A percentile compares a stretch with the other conserved stretches of the same genome.
phyloP scores from a whole-genome alignment of 768 basidiomycete genomes.

The Clitopilus hobsonii region DNA sequence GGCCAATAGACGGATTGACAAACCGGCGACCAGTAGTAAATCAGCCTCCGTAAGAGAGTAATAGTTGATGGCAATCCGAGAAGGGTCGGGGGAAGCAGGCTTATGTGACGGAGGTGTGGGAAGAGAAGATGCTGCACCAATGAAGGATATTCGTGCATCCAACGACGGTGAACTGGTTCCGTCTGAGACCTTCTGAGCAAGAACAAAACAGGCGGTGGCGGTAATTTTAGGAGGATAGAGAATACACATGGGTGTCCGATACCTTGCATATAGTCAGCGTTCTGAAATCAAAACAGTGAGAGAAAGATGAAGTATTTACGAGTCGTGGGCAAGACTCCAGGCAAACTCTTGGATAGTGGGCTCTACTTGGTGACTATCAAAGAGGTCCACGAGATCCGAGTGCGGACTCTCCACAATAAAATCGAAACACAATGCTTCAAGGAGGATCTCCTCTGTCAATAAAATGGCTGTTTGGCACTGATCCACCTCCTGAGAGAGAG shows the following conservation, averaged over 20 bases:
- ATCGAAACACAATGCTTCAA: slow-evolving; percentile 85
- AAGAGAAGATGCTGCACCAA: slow-evolving; percentile 69
- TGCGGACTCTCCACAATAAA: slow-evolving; percentile 78
- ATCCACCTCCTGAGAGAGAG: slow-evolving; percentile 62
- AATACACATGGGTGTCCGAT: slow-evolving; percentile 75
- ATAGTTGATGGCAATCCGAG: slow-evolving; percentile 62
- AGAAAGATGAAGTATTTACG: slow-evolving; percentile 45
- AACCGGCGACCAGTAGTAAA: slow-evolving; percentile 58
- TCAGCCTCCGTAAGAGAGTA: slow-evolving; percentile 61
- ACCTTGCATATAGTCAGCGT: slow-evolving; percentile 37
- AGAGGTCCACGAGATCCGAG: slow-evolving; percentile 67
- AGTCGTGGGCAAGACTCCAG: slow-evolving; percentile 87
- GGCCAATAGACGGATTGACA: slow-evolving; percentile 10
- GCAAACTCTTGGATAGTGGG: slow-evolving; percentile 62
- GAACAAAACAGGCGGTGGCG: slow-evolving; percentile 72
- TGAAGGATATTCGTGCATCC: slow-evolving; percentile 66
- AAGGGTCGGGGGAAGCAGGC: slow-evolving; percentile 64
- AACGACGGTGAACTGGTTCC: slow-evolving; percentile 72
- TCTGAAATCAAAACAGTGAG: slow-evolving; percentile 5
- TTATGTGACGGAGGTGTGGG: slow-evolving; percentile 81
- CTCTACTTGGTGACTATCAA: slow-evolving; percentile 49
- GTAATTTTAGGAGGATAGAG: slow-evolving; percentile 65
- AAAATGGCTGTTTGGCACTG: slow-evolving; percentile 66
- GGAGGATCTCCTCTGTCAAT: slow-evolving; percentile 68
- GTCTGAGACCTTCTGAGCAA: slow-evolving; percentile 69